phyloP scores from a whole-genome alignment of 2,329 filamentous ascomycete species.

The Magnaporthiopsis incrustans region DNA sequence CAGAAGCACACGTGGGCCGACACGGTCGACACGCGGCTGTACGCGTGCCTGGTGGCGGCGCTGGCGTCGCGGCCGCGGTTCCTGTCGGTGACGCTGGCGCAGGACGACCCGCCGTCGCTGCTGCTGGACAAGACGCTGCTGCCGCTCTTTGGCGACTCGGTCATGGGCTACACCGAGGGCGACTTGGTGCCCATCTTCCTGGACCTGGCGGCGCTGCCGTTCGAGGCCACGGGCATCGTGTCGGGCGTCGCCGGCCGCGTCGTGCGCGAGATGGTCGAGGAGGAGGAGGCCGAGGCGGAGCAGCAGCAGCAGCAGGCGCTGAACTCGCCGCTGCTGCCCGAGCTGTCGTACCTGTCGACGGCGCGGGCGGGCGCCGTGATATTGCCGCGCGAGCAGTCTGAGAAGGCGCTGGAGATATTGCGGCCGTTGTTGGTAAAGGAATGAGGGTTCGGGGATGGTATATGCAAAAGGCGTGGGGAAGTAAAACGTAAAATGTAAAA shows the following conservation, averaged over 20 bases:
- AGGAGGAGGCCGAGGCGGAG: conserved; percentile 17
- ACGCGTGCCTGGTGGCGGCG: conserved; percentile 54
- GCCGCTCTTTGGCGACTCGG: conserved; percentile 57
- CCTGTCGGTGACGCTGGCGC: conserved; percentile 64
- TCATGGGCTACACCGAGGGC: conserved; percentile 67
- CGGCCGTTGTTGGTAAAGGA: conserved; percentile 36
- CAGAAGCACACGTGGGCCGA: conserved; percentile 42
- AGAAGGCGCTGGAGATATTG: conserved; percentile 66
- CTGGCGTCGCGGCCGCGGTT: conserved; percentile 55
- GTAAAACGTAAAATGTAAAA: too few relatives aligned
- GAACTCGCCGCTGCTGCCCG: conserved; percentile 37
- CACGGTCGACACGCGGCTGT: conserved; percentile 54
- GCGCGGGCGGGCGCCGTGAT: conserved; percentile 85
- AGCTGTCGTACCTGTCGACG: conserved; percentile 87
- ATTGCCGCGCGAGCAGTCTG: conserved; percentile 64
- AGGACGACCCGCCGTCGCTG: conserved; percentile 65
- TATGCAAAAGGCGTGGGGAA: too few relatives aligned
- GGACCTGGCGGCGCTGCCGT: conserved; percentile 69
- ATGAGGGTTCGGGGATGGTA: too few relatives aligned
- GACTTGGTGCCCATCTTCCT: conserved; percentile 80
- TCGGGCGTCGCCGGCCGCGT: conserved; percentile 84
- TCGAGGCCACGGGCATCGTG: conserved; percentile 89
- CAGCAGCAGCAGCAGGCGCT: too few relatives aligned
- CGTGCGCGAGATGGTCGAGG: conserved; percentile 58
- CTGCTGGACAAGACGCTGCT: conserved; percentile 64